Evolutionary conservation across 305 asterid species (phyloP).

Genomic region (Fraxinus greggii): DNA sequence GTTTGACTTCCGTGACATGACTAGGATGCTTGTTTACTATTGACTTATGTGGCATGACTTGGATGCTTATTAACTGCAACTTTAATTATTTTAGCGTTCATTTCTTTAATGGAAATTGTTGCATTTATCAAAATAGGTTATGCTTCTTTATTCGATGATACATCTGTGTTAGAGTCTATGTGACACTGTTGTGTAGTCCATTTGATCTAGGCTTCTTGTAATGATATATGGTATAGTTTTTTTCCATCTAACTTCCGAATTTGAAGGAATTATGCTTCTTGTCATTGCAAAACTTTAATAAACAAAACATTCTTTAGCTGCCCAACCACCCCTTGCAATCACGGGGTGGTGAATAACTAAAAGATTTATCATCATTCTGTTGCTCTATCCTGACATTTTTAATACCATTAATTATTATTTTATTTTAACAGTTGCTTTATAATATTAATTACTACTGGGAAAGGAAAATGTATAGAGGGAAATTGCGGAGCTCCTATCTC

Average conservation of each 20-base stretch:
- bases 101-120: too few relatives aligned
- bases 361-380: too few relatives aligned
- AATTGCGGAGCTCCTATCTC: neutral
- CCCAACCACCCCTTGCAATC: too few relatives aligned
- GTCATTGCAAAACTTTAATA: too few relatives aligned
- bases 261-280: too few relatives aligned
- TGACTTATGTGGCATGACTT: neutral
- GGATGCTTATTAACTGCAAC: neutral
- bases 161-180: neutral
- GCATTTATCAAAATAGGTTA: neutral
- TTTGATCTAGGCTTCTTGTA: too few relatives aligned
- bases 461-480: neutral
- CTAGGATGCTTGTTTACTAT: neutral
- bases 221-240: too few relatives aligned
- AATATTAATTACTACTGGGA: neutral
- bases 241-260: too few relatives aligned
- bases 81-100: neutral
- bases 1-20: neutral
- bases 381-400: too few relatives aligned
- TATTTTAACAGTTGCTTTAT: neutral
- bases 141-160: neutral
- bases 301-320: too few relatives aligned
- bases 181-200: too few relatives aligned
- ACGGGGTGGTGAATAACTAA: neutral
- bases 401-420: neutral